A percentile compares a stretch with the other conserved stretches of the same genome.
phyloP scores from a whole-genome alignment of 805 yeast species.

The Kodamaea lidongshanica region DNA sequence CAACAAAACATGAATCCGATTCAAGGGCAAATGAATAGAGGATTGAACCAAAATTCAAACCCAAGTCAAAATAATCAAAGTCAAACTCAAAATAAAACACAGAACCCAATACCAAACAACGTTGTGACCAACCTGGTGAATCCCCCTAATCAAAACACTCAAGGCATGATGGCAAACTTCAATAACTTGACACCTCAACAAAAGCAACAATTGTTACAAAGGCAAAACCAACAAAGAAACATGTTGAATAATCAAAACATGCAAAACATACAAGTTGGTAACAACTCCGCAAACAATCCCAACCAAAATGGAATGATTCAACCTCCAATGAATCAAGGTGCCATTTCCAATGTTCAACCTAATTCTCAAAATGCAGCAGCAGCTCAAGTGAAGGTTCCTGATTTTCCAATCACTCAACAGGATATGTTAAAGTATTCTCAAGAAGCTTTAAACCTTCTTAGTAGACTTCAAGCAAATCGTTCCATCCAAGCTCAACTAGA shows the following conservation, averaged over 20 bases:
- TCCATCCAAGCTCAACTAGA: constrained; percentile 31
- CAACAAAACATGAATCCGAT: constrained; percentile 31
- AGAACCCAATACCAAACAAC: too few relatives aligned
- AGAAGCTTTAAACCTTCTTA: constrained; percentile 35
- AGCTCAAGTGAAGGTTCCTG: constrained; percentile 20
- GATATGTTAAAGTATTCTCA: constrained; percentile 34
- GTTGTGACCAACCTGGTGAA: too few relatives aligned
- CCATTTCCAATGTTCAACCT: neutral
- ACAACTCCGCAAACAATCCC: too few relatives aligned
- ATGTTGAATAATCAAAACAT: constrained; percentile 4
- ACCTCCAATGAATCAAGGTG: neutral
- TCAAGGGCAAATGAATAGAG: constrained; percentile 14
- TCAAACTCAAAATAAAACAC: too few relatives aligned
- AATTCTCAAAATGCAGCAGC: constrained; percentile 3
- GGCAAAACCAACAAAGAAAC: constrained; percentile 27
- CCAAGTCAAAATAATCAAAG: constrained; percentile 9
- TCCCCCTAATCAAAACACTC: too few relatives aligned
- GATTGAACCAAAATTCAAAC: too few relatives aligned
- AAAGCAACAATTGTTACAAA: constrained; percentile 32
- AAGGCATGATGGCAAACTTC: too few relatives aligned
- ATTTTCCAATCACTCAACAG: constrained; percentile 30
- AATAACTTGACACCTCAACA: constrained; percentile 30
- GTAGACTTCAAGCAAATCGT: constrained; percentile 31
- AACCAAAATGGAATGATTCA: too few relatives aligned
- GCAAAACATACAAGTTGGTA: too few relatives aligned